phyloP scores from a whole-genome alignment of 2,329 filamentous ascomycete species.

The Botrytis squamosa region DNA sequence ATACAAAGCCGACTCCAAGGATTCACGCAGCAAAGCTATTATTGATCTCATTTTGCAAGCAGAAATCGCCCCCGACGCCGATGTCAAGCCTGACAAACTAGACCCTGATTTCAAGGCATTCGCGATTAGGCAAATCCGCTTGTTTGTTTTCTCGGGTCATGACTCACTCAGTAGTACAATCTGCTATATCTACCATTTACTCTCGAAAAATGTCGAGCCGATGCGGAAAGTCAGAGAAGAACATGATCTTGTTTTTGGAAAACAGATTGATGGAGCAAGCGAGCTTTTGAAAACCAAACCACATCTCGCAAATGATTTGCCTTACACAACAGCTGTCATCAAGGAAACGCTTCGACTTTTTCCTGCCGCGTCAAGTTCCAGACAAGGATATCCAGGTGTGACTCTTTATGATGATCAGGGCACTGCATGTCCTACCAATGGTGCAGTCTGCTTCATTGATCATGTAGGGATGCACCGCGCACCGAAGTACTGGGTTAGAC shows the following conservation, averaged over 20 bases:
- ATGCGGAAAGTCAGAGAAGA: constrained; percentile 26
- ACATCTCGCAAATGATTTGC: constrained; percentile 25
- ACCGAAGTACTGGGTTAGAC: constrained; percentile 41
- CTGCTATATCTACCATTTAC: constrained; percentile 25
- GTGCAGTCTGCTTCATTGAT: background rate
- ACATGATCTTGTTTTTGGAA: constrained; percentile 29
- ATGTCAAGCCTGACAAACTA: background rate
- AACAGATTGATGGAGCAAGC: constrained; percentile 16
- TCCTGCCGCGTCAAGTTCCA: background rate
- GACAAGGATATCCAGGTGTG: constrained; percentile 1
- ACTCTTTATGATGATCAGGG: constrained; percentile 1
- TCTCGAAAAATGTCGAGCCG: constrained; percentile 25
- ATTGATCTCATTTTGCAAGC: constrained; percentile 15
- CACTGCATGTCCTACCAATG: background rate
- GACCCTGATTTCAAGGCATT: background rate
- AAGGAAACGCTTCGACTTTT: constrained; percentile 23
- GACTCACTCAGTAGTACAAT: constrained; percentile 29
- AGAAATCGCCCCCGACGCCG: background rate
- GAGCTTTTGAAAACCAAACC: constrained; percentile 22
- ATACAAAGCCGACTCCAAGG: background rate
- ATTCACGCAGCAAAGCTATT: constrained; percentile 16
- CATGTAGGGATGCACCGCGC: constrained; percentile 1
- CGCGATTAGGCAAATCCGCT: background rate
- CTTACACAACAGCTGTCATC: constrained; percentile 30
- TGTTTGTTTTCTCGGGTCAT: constrained; percentile 33